A percentile compares a stretch with the other conserved stretches of the same genome.
Conservation (phyloP, 805 yeast genomes). For the Candida takata region DNA sequence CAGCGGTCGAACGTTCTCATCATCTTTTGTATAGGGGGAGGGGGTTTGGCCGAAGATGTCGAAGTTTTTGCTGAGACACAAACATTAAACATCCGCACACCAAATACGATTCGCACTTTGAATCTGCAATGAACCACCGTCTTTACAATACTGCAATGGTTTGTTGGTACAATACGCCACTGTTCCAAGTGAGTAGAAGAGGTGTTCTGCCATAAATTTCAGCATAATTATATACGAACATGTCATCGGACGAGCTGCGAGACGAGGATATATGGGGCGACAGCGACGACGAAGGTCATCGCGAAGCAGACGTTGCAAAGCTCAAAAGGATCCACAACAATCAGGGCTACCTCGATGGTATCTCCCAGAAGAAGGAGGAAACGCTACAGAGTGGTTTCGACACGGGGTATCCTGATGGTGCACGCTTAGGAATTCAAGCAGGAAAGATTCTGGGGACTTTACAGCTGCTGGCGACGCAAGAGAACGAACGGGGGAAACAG, state of each 20-base stretch:
- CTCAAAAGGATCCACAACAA: conserved; percentile 59
- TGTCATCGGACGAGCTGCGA: neutral
- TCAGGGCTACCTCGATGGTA: conserved; percentile 80
- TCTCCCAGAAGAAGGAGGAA: conserved; percentile 58
- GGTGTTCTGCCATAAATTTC: neutral
- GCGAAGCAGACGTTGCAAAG: conserved; percentile 28
- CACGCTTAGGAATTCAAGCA: conserved; percentile 53
- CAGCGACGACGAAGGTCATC: conserved; percentile 23
- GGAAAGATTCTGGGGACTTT: conserved; percentile 59
- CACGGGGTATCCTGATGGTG: conserved; percentile 70
- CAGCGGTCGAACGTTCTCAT: no score
- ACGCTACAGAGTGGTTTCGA: conserved; percentile 79
- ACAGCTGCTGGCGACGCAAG: conserved; percentile 26
- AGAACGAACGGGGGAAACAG: conserved; percentile 13
- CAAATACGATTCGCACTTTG: no score
- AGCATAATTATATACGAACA: no score
- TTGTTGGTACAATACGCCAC: no score
- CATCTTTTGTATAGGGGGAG: no score
- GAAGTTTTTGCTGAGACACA: no score
- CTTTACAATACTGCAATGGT: no score
- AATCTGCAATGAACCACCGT: no score
- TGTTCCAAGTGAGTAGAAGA: neutral
- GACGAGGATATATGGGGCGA: conserved; percentile 30
- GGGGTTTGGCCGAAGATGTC: no score
- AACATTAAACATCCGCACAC: no score